phyloP scores from a whole-genome alignment of 2,329 filamentous ascomycete species.

The Cladosporium colombiae region DNA sequence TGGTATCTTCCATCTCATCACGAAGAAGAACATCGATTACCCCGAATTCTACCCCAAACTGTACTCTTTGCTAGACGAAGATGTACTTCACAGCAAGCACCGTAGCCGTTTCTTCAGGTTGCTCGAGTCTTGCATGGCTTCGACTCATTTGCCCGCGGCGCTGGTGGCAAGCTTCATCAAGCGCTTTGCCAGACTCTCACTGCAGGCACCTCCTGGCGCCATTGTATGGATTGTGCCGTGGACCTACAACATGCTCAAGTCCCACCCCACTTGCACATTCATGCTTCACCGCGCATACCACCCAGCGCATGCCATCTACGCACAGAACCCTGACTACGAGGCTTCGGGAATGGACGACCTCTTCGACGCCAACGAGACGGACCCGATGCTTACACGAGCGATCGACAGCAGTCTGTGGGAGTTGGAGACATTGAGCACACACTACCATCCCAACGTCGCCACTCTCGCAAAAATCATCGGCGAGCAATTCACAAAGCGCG shows the following conservation, averaged over 20 bases:
- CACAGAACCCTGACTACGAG: slow-evolving; percentile 41
- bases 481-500: slow-evolving; percentile 94
- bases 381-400: slow-evolving; percentile 82
- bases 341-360: slow-evolving; percentile 69
- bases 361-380: slow-evolving; percentile 71
- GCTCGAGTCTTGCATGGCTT: slow-evolving; percentile 84
- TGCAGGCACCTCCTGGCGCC: slow-evolving; percentile 86
- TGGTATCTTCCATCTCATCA: slow-evolving; percentile 92
- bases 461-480: slow-evolving; percentile 91
- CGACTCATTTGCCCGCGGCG: slow-evolving; percentile 86
- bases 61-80: slow-evolving; percentile 84
- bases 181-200: slow-evolving; percentile 76
- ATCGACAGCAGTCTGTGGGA: slow-evolving; percentile 97
- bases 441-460: slow-evolving; percentile 96
- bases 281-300: slow-evolving; percentile 78
- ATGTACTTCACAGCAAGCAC: slow-evolving; percentile 90
- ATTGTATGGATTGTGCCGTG: slow-evolving; percentile 88
- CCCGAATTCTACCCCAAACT: slow-evolving; percentile 80
- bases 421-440: slow-evolving; percentile 82
- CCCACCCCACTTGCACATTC: slow-evolving; percentile 87
- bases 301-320: slow-evolving; percentile 36
- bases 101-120: slow-evolving; percentile 91
- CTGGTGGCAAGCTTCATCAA: slow-evolving; percentile 97
- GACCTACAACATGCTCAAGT: slow-evolving; percentile 91
- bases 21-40: slow-evolving; percentile 92